Evolutionary conservation across 1,284 basidiomycete species (phyloP).

Genomic region (Megacollybia platyphylla): DNA sequence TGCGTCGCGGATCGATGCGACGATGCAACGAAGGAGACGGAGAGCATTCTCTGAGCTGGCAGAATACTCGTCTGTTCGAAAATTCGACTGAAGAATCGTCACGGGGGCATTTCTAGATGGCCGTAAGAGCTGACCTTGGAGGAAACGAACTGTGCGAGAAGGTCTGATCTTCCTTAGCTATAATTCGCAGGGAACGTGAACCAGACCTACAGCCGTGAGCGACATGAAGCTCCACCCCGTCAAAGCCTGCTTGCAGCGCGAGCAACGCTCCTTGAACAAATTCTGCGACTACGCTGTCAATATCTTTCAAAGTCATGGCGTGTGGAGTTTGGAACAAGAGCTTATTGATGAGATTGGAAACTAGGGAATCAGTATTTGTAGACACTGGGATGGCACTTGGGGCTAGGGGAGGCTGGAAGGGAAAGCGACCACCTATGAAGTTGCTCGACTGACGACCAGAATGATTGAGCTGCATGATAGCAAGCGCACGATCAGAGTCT

Average conservation of each 20-base stretch:
- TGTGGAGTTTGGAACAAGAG: slow-evolving; percentile 54
- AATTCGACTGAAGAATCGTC: slow-evolving; percentile 43
- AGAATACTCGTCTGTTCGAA: slow-evolving; percentile 53
- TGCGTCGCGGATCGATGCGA: slow-evolving; percentile 43
- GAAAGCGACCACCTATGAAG: slow-evolving; percentile 52
- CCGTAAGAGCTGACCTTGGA: slow-evolving; percentile 37
- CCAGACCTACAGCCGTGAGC: slow-evolving; percentile 72
- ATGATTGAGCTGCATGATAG: slow-evolving; percentile 81
- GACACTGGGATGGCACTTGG: slow-evolving; percentile 60
- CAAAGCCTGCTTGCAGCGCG: slow-evolving; percentile 68
- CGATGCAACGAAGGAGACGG: slow-evolving; percentile 53
- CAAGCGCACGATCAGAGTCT: slow-evolving; percentile 20
- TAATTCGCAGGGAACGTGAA: slow-evolving; percentile 1
- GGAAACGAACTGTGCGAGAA: slow-evolving; percentile 79
- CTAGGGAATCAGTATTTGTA: slow-evolving; percentile 15
- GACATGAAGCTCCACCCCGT: slow-evolving; percentile 82
- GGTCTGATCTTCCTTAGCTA: slow-evolving; percentile 33
- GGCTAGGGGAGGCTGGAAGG: slow-evolving; percentile 52
- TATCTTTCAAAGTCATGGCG: slow-evolving; percentile 47
- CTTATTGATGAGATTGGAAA: slow-evolving; percentile 32
- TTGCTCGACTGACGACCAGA: slow-evolving; percentile 78
- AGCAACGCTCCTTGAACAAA: slow-evolving; percentile 66
- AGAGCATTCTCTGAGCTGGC: slow-evolving; percentile 29
- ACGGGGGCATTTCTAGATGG: not conserved
- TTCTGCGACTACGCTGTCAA: slow-evolving; percentile 45